These are phyloP conservation scores for Pezicula radicicola DNA, from an alignment of 2,329 filamentous ascomycete species.

Conservation along the genomic window DNA sequence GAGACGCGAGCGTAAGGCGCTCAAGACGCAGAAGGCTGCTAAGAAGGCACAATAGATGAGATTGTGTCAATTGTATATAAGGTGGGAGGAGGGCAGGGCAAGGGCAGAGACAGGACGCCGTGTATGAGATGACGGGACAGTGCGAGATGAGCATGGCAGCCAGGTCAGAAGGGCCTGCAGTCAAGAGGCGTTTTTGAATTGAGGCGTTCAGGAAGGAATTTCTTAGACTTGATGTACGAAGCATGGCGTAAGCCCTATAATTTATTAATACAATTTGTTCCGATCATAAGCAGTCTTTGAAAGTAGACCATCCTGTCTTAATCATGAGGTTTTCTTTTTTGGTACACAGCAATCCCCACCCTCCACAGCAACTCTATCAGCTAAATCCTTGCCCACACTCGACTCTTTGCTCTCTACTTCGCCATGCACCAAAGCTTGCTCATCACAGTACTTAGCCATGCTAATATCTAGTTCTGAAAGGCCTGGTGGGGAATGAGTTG, in stretches of 20 bases:
- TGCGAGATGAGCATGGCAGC: background rate
- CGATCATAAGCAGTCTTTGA: too few relatives aligned
- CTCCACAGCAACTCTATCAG: slow-evolving; percentile 40
- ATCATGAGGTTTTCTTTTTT: slow-evolving; percentile 31
- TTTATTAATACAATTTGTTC: background rate
- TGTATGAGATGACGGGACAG: slow-evolving; percentile 1
- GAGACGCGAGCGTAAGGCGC: slow-evolving; percentile 72
- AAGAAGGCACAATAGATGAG: slow-evolving; percentile 53
- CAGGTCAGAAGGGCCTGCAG: background rate
- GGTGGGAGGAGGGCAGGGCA: too few relatives aligned
- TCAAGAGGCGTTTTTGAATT: background rate
- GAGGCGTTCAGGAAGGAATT: slow-evolving; percentile 4
- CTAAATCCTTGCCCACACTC: slow-evolving; percentile 36
- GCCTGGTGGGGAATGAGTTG: slow-evolving; percentile 64
- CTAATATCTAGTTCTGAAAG: slow-evolving; percentile 61
- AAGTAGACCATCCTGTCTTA: background rate
- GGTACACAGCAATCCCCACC: slow-evolving; percentile 54
- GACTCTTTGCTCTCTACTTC: slow-evolving; percentile 36
- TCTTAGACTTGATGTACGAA: slow-evolving; percentile 4
- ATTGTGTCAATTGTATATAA: slow-evolving; percentile 11
- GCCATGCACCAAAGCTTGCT: slow-evolving; percentile 52
- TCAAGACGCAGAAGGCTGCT: slow-evolving; percentile 57
- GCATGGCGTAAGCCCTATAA: background rate
- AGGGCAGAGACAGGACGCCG: background rate
- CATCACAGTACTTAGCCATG: slow-evolving; percentile 62